These are phyloP conservation scores for Bruguiera hainesii DNA, from an alignment of 441 rosid genomes.

Conservation along the genomic window DNA sequence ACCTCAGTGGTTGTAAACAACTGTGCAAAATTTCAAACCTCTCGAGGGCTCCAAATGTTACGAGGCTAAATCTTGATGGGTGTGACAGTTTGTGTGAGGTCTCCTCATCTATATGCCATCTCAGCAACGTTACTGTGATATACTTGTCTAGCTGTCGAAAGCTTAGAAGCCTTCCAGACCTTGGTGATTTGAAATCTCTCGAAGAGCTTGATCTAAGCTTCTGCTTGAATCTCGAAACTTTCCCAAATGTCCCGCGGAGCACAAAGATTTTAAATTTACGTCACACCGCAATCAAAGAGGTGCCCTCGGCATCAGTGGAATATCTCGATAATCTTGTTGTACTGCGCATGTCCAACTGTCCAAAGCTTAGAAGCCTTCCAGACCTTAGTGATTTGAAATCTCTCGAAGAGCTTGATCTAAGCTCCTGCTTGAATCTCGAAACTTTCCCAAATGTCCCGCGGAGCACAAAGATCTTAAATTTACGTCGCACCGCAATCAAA, in stretches of 20 bases:
- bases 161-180: not conserved
- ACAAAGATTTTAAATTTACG: not conserved
- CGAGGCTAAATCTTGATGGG: rapidly evolving
- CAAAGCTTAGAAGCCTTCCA: not conserved
- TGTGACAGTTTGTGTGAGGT: too few relatives aligned
- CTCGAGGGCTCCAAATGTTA: too few relatives aligned
- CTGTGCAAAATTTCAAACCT: too few relatives aligned
- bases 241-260: not conserved
- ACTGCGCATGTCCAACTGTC: not conserved
- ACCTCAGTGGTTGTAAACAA: too few relatives aligned
- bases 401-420: not conserved
- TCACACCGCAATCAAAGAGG: not conserved
- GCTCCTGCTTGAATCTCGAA: not conserved
- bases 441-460: not conserved
- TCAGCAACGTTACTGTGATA: not conserved
- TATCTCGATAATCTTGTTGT: not conserved
- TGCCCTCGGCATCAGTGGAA: not conserved
- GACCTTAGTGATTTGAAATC: not conserved
- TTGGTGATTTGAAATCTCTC: not conserved
- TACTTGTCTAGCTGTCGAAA: not conserved
- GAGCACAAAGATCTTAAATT: not conserved
- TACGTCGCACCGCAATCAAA: not conserved
- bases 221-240: not conserved
- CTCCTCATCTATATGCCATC: too few relatives aligned
- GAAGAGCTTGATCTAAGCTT: not conserved